Conservation (phyloP, 768 basidiomycete species). For the Symmetrospora coprosmae region DNA sequence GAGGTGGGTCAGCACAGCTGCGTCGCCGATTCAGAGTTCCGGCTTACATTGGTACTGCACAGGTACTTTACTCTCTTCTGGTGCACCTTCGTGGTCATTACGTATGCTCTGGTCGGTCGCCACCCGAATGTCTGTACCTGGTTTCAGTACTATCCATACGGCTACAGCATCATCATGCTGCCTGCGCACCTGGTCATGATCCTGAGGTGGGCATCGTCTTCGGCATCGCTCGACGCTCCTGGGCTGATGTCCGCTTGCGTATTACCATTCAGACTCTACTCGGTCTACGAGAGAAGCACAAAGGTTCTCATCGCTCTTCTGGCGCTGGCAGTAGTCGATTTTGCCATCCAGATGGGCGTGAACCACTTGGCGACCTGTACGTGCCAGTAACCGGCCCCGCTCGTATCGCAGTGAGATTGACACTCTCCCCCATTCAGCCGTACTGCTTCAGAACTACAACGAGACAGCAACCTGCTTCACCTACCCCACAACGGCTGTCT, state of each 20-base stretch:
- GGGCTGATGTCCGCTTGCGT: neutral
- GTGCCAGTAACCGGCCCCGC: neutral
- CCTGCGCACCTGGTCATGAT: conserved; percentile 10
- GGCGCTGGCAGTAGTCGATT: neutral
- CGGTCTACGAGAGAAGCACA: neutral
- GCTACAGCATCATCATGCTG: neutral
- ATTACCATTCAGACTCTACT: neutral
- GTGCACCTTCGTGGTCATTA: conserved; percentile 5
- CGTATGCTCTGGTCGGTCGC: neutral
- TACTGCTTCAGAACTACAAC: neutral
- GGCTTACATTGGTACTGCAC: neutral
- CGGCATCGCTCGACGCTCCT: neutral
- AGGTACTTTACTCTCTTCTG: neutral
- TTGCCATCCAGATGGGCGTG: neutral
- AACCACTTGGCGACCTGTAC: conserved; percentile 9
- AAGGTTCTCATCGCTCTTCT: neutral
- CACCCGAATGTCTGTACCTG: neutral
- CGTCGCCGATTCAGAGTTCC: neutral
- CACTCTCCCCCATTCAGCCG: neutral
- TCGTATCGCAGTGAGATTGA: neutral
- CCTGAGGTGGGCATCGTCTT: neutral
- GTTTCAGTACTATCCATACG: neutral
- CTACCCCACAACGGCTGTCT: neutral
- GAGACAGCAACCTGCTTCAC: conserved; percentile 7
- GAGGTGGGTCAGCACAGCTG: neutral